Conservation (phyloP, 2,329 filamentous ascomycete genomes). For the Metarhizium sp. region DNA sequence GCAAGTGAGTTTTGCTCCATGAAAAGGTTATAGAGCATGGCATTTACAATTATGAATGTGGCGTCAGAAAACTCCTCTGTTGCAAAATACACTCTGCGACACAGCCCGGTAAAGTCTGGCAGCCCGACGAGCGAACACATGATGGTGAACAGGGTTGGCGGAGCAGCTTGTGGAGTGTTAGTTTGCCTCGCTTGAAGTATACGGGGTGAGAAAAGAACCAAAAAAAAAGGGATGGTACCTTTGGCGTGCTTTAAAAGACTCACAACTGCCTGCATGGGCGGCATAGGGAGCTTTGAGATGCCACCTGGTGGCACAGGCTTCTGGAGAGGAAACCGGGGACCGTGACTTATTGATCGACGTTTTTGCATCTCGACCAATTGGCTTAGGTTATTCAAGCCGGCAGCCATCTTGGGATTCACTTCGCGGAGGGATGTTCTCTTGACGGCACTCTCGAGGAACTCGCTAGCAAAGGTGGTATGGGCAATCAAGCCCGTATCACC, state of each 20-base stretch:
- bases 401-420: slow-evolving; percentile 40
- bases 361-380: slow-evolving; percentile 44
- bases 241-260: slow-evolving; percentile 38
- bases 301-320: slow-evolving; percentile 35
- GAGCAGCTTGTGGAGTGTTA: slow-evolving; percentile 25
- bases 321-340: slow-evolving; percentile 36
- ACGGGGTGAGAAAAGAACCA: neutral
- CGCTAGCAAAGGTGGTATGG: slow-evolving; percentile 43
- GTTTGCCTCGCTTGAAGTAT: neutral
- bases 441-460: slow-evolving; percentile 45
- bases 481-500: slow-evolving; percentile 39
- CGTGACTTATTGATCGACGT: slow-evolving; percentile 27
- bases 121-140: slow-evolving; percentile 40
- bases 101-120: slow-evolving; percentile 39
- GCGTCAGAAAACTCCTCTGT: slow-evolving; percentile 41
- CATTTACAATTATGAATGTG: slow-evolving; percentile 41
- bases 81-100: slow-evolving; percentile 40
- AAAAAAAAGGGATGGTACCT: slow-evolving; percentile 17
- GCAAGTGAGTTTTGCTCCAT: slow-evolving; percentile 33
- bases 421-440: slow-evolving; percentile 35
- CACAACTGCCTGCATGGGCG: slow-evolving; percentile 41
- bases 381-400: slow-evolving; percentile 40
- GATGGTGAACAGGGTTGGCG: slow-evolving; percentile 39
- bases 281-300: slow-evolving; percentile 43
- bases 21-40: slow-evolving; percentile 40